A percentile compares a stretch with the other conserved stretches of the same genome.
Evolutionary conservation across 768 basidiomycete genomes (phyloP).

Genomic region (Psilocybe subaeruginosa): DNA sequence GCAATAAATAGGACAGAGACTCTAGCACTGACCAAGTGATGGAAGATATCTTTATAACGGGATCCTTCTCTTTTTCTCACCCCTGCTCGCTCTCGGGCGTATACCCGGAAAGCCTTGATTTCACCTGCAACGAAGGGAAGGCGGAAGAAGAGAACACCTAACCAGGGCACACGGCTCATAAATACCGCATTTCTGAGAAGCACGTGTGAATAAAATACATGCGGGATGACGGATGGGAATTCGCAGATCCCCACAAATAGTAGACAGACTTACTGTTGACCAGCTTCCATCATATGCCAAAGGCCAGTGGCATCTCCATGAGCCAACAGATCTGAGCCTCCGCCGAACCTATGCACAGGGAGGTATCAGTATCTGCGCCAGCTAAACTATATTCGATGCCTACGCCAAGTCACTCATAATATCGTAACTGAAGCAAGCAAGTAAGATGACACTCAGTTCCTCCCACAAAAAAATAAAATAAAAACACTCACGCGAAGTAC

Average conservation of each 20-base stretch:
- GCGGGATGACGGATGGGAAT: no score
- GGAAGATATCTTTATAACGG: constrained; percentile 32
- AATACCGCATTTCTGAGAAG: constrained; percentile 36
- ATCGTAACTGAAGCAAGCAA: constrained; percentile 31
- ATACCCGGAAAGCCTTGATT: constrained; percentile 25
- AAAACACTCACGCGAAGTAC: constrained; percentile 36
- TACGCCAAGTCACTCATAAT: constrained; percentile 42
- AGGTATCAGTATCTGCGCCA: not conserved
- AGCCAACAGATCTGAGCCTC: constrained; percentile 31
- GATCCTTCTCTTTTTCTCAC: constrained; percentile 29
- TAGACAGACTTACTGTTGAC: constrained; percentile 25
- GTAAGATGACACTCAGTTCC: not conserved
- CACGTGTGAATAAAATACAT: not conserved
- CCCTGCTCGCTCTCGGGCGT: constrained; percentile 25
- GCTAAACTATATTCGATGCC: constrained; percentile 1
- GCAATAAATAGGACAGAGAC: constrained; percentile 2
- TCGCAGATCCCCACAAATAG: no score
- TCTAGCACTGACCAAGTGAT: constrained; percentile 27
- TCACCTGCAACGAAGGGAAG: constrained; percentile 22
- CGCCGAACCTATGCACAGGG: constrained; percentile 29
- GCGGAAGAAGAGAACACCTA: constrained; percentile 19
- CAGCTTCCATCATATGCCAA: constrained; percentile 30
- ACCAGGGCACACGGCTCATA: constrained; percentile 35
- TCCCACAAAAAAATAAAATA: not conserved
- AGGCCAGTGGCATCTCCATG: constrained; percentile 29